Conservation (phyloP, 1,284 basidiomycete species). For the Pseudomicrostroma phylloplanum region DNA sequence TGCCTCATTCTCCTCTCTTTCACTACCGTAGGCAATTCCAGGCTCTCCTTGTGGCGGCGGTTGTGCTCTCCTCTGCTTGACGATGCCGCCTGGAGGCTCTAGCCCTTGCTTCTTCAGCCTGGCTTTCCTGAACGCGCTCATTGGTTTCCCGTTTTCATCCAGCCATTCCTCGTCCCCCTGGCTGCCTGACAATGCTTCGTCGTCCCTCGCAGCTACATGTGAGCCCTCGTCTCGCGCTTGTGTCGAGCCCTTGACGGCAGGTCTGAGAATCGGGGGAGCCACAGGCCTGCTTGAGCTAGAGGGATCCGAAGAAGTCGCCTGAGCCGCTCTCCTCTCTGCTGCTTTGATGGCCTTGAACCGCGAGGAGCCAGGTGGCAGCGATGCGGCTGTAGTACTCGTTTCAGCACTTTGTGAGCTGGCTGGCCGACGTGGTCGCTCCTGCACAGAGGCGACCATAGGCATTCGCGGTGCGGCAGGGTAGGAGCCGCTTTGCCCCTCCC, state of each 20-base stretch:
- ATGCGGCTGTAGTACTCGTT: no score
- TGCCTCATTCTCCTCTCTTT: constrained; percentile 40
- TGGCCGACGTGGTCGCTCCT: neutral
- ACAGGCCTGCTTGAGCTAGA: neutral
- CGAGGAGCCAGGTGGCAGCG: neutral
- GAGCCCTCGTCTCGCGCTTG: neutral
- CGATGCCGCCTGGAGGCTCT: constrained; percentile 11
- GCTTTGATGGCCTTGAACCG: constrained; percentile 4
- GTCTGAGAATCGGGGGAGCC: neutral
- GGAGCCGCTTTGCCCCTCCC: no score
- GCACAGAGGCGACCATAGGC: no score
- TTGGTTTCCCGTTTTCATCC: constrained; percentile 31
- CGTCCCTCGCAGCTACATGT: neutral
- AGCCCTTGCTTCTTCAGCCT: constrained; percentile 18
- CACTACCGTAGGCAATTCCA: constrained; percentile 18
- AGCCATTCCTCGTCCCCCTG: constrained; percentile 56
- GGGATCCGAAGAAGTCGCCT: neutral
- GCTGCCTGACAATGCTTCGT: constrained; percentile 28
- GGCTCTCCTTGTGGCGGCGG: no score
- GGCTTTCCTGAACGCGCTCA: constrained; percentile 45
- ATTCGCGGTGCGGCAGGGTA: no score
- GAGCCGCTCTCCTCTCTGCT: neutral
- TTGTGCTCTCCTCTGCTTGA: constrained; percentile 4
- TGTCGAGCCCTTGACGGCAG: neutral
- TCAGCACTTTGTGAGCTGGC: neutral